phyloP scores from a whole-genome alignment of 2,329 filamentous ascomycete genomes.

The Penicillium sp. region DNA sequence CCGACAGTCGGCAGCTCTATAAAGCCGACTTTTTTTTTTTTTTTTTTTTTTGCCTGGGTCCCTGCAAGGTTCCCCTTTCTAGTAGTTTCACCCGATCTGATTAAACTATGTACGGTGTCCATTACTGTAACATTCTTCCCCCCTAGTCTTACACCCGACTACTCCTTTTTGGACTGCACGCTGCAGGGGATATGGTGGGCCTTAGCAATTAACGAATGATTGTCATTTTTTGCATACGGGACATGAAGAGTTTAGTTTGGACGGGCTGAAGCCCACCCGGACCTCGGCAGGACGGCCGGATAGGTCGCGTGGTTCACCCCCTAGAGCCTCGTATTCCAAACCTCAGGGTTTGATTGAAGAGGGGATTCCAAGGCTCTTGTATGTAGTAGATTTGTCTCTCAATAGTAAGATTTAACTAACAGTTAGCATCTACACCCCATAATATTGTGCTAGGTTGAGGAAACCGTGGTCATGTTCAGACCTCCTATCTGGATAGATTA shows the following conservation, averaged over 20 bases:
- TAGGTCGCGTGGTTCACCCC: slow-evolving; percentile 13
- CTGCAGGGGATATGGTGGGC: background rate
- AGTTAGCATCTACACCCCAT: background rate
- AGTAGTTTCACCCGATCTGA: background rate
- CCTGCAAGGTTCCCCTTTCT: background rate
- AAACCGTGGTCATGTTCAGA: background rate
- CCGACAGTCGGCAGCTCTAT: background rate
- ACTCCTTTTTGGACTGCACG: background rate
- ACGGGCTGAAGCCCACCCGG: slow-evolving; percentile 10
- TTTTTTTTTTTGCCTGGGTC: background rate
- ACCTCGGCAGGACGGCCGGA: slow-evolving; percentile 14
- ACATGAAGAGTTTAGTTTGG: slow-evolving; percentile 10
- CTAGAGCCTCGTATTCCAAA: background rate
- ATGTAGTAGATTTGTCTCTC: background rate
- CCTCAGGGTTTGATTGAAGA: background rate
- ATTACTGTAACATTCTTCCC: background rate
- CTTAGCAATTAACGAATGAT: background rate
- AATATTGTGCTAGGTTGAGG: background rate
- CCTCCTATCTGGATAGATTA: background rate
- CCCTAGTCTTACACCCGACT: background rate
- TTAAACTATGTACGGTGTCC: background rate
- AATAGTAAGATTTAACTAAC: background rate
- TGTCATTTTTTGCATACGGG: slow-evolving; percentile 2
- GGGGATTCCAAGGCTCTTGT: too few species aligned
- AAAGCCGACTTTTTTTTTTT: background rate